Percentiles rank a stretch among this genome's conserved stretches.
Evolutionary conservation across 768 basidiomycete species (phyloP).

Genomic region (Tricholoma bakamatsutake): DNA sequence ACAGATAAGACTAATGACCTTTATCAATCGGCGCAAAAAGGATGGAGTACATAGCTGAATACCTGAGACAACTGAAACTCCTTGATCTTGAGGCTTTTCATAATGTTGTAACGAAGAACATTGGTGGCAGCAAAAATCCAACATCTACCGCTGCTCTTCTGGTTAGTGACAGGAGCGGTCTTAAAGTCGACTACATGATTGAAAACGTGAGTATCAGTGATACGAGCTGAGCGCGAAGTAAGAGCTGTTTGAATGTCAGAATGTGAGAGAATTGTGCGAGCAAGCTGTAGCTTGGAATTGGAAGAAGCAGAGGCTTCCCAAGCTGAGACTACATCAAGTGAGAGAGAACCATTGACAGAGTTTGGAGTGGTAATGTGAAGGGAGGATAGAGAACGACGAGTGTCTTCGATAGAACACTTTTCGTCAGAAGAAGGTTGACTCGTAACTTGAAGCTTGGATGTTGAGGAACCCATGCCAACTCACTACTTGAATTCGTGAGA

Average conservation of each 20-base stretch:
- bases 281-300: slow-evolving; percentile 61
- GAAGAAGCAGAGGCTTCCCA: slow-evolving; percentile 59
- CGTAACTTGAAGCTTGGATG: slow-evolving; percentile 20
- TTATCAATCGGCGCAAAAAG: background rate
- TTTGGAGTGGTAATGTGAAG: slow-evolving; percentile 31
- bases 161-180: slow-evolving; percentile 79
- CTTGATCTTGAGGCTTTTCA: slow-evolving; percentile 78
- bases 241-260: slow-evolving; percentile 59
- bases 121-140: slow-evolving; percentile 96
- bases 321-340: slow-evolving; percentile 47
- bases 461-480: slow-evolving; percentile 22
- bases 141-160: slow-evolving; percentile 86
- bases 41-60: background rate
- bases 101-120: slow-evolving; percentile 74
- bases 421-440: slow-evolving; percentile 22
- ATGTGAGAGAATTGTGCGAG: slow-evolving; percentile 72
- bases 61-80: slow-evolving; percentile 93
- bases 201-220: slow-evolving; percentile 74
- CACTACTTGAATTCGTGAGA: background rate
- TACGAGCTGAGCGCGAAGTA: slow-evolving; percentile 51
- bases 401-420: slow-evolving; percentile 25
- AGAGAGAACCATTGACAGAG: slow-evolving; percentile 58
- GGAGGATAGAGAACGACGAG: slow-evolving; percentile 16
- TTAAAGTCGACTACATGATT: slow-evolving; percentile 77
- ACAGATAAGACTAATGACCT: slow-evolving; percentile 67